Conservation (phyloP, 345 rosid genomes). For the Angophora floribunda region DNA sequence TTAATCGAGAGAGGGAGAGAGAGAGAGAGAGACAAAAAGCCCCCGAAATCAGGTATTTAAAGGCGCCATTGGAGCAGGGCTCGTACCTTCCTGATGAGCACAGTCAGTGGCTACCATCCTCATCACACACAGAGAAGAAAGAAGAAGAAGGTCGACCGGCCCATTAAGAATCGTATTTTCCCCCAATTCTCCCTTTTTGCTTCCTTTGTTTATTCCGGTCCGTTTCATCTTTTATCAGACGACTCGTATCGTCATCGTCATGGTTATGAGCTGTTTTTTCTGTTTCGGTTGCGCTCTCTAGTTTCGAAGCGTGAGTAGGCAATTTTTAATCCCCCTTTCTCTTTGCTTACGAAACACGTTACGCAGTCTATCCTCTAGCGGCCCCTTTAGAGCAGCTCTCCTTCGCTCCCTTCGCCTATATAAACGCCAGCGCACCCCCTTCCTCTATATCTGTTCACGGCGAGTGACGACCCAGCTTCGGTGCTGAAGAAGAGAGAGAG, state of each 20-base stretch:
- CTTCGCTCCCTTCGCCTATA: background rate
- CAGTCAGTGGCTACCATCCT: background rate
- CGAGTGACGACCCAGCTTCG: background rate
- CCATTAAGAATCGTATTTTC: background rate
- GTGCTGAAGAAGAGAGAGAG: background rate
- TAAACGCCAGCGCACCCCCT: background rate
- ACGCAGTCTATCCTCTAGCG: background rate
- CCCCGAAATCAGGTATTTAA: conserved; percentile 18
- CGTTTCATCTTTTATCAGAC: background rate
- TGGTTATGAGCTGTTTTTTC: background rate
- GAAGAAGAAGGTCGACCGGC: background rate
- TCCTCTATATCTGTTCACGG: background rate
- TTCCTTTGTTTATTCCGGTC: background rate
- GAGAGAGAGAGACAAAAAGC: background rate
- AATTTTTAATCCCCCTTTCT: background rate
- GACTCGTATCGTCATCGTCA: background rate
- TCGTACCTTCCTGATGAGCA: background rate
- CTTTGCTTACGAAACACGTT: background rate
- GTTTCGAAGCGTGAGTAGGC: background rate
- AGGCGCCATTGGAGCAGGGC: background rate
- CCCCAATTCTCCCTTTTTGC: background rate
- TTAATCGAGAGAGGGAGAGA: background rate
- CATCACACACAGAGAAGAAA: background rate
- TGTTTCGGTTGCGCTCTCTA: background rate
- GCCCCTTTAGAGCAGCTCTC: background rate